These are phyloP conservation scores for Phytopythium oedochilum DNA, from an alignment of 352 stramenopile species.

Conservation along the genomic window DNA sequence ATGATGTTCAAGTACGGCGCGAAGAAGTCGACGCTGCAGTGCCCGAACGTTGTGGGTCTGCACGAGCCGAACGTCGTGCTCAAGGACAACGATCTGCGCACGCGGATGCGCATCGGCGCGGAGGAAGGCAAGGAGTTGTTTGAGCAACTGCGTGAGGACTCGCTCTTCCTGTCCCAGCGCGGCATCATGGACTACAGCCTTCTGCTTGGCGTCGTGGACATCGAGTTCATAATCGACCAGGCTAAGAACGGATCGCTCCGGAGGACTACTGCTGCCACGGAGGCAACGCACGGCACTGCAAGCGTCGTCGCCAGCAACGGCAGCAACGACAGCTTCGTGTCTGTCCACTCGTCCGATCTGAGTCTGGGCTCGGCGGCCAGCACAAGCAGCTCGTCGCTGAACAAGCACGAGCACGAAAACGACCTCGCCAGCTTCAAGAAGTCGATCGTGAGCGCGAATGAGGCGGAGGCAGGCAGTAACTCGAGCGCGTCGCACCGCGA, in stretches of 20 bases:
- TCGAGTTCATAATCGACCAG: conserved; percentile 77
- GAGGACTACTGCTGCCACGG: conserved; percentile 21
- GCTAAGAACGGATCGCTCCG: conserved; percentile 11
- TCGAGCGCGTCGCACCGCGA: conserved; percentile 12
- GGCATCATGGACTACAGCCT: conserved; percentile 92
- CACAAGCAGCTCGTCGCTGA: conserved; percentile 12
- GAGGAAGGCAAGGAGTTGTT: conserved; percentile 54
- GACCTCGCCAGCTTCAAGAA: conserved; percentile 9
- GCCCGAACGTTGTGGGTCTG: conserved; percentile 68
- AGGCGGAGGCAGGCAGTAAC: conserved; percentile 3
- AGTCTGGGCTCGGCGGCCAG: conserved; percentile 15
- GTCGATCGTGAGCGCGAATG: conserved; percentile 21
- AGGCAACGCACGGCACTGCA: conserved; percentile 9
- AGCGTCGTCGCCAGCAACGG: conserved; percentile 10
- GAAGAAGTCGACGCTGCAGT: conserved; percentile 63
- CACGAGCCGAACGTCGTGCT: conserved; percentile 86
- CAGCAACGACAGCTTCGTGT: conserved; percentile 43
- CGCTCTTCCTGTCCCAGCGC: conserved; percentile 61
- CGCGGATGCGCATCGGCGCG: conserved; percentile 67
- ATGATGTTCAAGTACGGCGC: conserved; percentile 82
- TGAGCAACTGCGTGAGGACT: conserved; percentile 68
- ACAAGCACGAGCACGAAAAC: conserved; percentile 12
- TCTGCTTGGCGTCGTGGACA: conserved; percentile 81
- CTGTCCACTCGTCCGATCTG: conserved; percentile 17
- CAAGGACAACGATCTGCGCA: conserved; percentile 85